Evolutionary conservation across 768 basidiomycete species (phyloP), one percentile per base, ranked within the genome.

Genomic region (Suillus cothurnatus): DNA sequence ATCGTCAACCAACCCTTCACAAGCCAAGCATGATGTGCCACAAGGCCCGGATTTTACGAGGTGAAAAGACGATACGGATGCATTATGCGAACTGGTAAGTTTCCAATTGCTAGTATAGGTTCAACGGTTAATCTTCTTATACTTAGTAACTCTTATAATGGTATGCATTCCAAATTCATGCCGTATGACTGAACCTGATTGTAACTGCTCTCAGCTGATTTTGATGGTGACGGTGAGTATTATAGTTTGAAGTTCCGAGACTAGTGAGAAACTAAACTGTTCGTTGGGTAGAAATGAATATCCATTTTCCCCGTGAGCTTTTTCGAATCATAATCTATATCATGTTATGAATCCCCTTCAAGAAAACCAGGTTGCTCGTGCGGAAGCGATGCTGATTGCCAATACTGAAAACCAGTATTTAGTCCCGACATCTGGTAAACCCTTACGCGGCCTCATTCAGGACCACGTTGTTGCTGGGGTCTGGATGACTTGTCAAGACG

Each of bases 21-120:
- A 99, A 99, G 74, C 97, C 97, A 26, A 95, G 93, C 83, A 99
- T 99, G 97, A 99, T 99, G 97, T 91, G 90, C 9, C 97, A 99
- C 76, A 91, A 87, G 70, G 97, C 97, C 19, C 90, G 90, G 64
- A 91, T 99, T 23, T 77, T 99, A 67, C 86, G 89, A 67, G 97
- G 97, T 31, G 97, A 99, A 79, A 99, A 98, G 82, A 99, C 97
- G 0, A 99, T 99, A 74, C 87, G 97, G 17, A 96, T 99, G 96
- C 97, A 99, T 81, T 99, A 99, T 74, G 97, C 97, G 31, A 99
- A 99, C 73, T 99, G 97, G 95, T 97, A 65, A 61, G 88, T 81
- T 52, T 61, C 11, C 19, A 43, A 53, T 71, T 64, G 17, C 64
- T 12, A 45, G 15, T 57, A 26, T 26, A 64, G 32, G 28, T 34